Evolutionary conservation across 805 yeast species (phyloP), one percentile per base, ranked within the genome.

Genomic region (Wickerhamiella sorbophila): DNA sequence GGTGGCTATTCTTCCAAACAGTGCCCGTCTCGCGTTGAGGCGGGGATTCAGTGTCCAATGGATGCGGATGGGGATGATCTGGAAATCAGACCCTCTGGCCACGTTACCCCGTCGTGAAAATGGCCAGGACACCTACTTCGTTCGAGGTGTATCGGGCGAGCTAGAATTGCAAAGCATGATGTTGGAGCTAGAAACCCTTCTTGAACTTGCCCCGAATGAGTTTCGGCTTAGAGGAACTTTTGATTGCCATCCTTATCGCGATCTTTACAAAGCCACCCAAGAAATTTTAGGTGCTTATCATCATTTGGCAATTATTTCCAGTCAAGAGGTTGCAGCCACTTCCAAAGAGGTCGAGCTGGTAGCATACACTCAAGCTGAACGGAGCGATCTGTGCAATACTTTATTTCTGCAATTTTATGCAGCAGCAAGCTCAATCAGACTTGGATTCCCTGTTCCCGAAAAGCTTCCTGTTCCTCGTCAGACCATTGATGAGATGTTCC

Each of bases 381-480:
- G 87, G 45, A 66, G 62, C 10, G 93, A 84, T 53, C 62, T 84
- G 16, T 81, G 79, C 52, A 77, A 77, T 47, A 60, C 88, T 16
- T 71, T 83, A 2, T 83, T 83, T 48, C 61, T 83, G 45, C 74
- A 79, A 5, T 83, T 83, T 55, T 84, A 84, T 61, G 53, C 63
- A 36, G 57, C 56, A 20, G 55, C 93, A 2, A 75, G 88, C 9
- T 80, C 93, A 0, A 65, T 83, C 63, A 70, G 74, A 34, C 62
- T 83, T 8, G 85, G 86, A 2, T 74, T 81, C 43, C 94, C 94
- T 2, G 55, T 83, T 19, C 93, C 94, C 0, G 72, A 70, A 19
- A 77, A 76, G 49, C 78, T 87, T 1, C 88, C 91, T 0, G 75
- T 83, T 0, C 78, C 85, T 0, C 81, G 73, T 34, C 81, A 78